phyloP scores from a whole-genome alignment of 768 basidiomycete species.

The Sistotremastrum niveocremeum region DNA sequence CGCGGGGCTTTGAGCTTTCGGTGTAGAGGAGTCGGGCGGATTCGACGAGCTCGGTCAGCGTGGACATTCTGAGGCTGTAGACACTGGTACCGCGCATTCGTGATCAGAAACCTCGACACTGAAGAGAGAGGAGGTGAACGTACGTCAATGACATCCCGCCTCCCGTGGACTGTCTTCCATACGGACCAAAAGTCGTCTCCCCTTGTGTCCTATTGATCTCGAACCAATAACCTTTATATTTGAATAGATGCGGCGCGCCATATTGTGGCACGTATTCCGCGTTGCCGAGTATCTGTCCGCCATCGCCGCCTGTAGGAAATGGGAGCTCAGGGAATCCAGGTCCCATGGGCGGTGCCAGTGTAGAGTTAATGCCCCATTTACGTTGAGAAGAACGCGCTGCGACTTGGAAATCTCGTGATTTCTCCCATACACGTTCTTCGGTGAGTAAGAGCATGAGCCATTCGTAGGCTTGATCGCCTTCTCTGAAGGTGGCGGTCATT shows the following conservation, averaged over 20 bases:
- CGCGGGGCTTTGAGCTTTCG: slow-evolving; percentile 26
- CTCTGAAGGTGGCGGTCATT: slow-evolving; percentile 31
- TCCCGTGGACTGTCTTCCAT: slow-evolving; percentile 1
- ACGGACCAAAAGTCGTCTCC: slow-evolving; percentile 5
- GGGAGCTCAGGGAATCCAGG: not conserved
- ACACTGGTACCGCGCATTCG: slow-evolving; percentile 16
- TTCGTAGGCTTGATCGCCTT: slow-evolving; percentile 35
- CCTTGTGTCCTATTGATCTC: slow-evolving; percentile 12
- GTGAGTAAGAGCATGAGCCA: slow-evolving; percentile 35
- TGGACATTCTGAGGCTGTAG: slow-evolving; percentile 29
- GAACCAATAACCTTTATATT: slow-evolving; percentile 30
- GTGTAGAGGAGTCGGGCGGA: slow-evolving; percentile 28
- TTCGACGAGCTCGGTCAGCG: slow-evolving; percentile 28
- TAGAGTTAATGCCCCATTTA: slow-evolving; percentile 25
- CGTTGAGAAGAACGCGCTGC: slow-evolving; percentile 25
- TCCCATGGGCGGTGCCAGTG: not conserved
- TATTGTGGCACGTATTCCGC: slow-evolving; percentile 32
- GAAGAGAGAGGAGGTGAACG: slow-evolving; percentile 7
- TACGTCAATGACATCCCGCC: slow-evolving; percentile 21
- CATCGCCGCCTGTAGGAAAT: slow-evolving; percentile 3
- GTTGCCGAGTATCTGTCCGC: slow-evolving; percentile 9
- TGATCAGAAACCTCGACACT: not conserved
- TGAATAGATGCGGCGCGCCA: slow-evolving; percentile 27
- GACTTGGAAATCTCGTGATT: slow-evolving; percentile 28
- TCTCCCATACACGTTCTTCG: slow-evolving; percentile 29